A percentile compares a stretch with the other conserved stretches of the same genome.
phyloP scores from a whole-genome alignment of 1,284 basidiomycete species.

The Cronartium ribicola region DNA sequence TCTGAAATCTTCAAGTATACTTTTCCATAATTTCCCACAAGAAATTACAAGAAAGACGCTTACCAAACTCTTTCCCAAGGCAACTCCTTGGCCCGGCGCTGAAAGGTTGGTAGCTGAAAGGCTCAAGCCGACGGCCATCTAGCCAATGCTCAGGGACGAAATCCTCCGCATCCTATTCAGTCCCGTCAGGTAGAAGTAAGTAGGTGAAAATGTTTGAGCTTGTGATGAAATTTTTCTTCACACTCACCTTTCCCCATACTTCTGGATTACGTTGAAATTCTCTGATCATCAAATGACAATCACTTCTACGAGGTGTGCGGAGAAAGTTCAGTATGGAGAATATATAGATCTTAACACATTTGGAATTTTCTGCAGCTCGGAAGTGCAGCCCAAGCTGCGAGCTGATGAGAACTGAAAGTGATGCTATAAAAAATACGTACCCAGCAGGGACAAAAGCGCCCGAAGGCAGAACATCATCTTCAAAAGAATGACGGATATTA shows the following conservation, averaged over 20 bases:
- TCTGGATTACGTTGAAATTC: constrained; percentile 44
- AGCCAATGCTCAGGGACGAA: constrained; percentile 64
- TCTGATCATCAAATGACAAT: constrained; percentile 57
- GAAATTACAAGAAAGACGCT: not conserved
- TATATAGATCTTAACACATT: too few species aligned
- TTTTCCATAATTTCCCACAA: not conserved
- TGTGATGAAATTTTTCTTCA: constrained; percentile 51
- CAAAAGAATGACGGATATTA: constrained; percentile 59
- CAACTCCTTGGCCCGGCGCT: constrained; percentile 52
- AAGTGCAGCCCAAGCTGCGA: constrained; percentile 42
- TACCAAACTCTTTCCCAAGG: constrained; percentile 64
- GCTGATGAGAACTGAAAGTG: not conserved
- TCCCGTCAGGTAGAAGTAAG: not conserved
- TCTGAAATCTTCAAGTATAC: not conserved
- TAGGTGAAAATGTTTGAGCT: not conserved
- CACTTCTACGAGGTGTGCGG: constrained; percentile 55
- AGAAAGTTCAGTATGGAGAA: too few species aligned
- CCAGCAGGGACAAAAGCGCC: constrained; percentile 45
- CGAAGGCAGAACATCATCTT: constrained; percentile 48
- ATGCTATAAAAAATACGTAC: not conserved
- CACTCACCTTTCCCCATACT: constrained; percentile 52
- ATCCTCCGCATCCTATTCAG: constrained; percentile 60
- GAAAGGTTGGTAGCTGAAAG: constrained; percentile 44
- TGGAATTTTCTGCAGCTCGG: too few species aligned
- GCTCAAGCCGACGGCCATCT: constrained; percentile 40